phyloP scores from a whole-genome alignment of 148 eudicot species.

The Mesembryanthemum crystallinum region DNA sequence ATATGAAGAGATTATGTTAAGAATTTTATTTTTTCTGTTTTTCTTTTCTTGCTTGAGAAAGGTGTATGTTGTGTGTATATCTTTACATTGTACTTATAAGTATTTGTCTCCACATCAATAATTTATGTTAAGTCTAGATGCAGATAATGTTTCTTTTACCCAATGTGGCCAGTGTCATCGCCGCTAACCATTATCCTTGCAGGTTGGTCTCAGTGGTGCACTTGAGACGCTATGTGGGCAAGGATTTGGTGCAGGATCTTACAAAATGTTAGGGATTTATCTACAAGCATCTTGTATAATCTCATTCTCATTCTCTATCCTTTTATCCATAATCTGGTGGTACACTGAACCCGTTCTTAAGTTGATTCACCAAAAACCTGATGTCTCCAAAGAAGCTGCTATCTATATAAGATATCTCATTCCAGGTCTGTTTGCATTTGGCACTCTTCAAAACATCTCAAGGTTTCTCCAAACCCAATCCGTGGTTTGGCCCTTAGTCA shows the following conservation, averaged over 20 bases:
- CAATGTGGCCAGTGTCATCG: slow-evolving; percentile 28
- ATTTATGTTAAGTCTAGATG: too few relatives aligned
- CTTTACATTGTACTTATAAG: too few relatives aligned
- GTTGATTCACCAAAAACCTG: background rate
- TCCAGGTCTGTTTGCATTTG: slow-evolving; percentile 24
- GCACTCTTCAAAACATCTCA: slow-evolving; percentile 14
- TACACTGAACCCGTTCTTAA: background rate
- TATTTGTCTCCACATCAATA: too few relatives aligned
- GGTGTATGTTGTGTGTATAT: too few relatives aligned
- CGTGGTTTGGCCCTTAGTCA: slow-evolving; percentile 6
- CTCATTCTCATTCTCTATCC: slow-evolving; percentile 38
- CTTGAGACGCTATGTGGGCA: slow-evolving; percentile 77
- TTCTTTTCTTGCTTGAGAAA: too few relatives aligned
- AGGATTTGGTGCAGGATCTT: slow-evolving; percentile 56
- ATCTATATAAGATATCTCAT: slow-evolving; percentile 11
- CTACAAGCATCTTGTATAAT: slow-evolving; percentile 62
- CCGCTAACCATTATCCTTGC: background rate
- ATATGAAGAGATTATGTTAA: too few relatives aligned
- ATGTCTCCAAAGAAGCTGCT: background rate
- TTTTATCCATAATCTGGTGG: slow-evolving; percentile 59
- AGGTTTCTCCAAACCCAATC: slow-evolving; percentile 29
- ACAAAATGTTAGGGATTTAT: slow-evolving; percentile 51
- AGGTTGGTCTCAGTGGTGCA: slow-evolving; percentile 59
- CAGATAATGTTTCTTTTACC: too few relatives aligned
- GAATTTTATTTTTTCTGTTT: too few relatives aligned